These are phyloP conservation scores for Aspergillus homomorphus DNA, from an alignment of 495 filamentous ascomycete genomes.

Conservation along the genomic window DNA sequence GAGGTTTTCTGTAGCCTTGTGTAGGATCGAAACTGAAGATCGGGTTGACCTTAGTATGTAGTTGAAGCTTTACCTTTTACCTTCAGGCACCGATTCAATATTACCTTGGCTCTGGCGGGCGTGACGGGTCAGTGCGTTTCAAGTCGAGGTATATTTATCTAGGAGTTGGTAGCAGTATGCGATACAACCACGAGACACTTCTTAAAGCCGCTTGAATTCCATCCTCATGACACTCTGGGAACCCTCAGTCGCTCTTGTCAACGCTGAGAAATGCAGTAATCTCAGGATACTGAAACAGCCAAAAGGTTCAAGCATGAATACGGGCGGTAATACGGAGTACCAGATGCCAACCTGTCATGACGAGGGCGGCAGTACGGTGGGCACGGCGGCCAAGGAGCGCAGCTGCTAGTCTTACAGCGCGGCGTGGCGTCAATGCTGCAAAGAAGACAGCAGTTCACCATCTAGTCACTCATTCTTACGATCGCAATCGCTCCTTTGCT, in stretches of 20 bases:
- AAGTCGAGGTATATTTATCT: too few relatives aligned
- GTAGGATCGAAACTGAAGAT: neutral
- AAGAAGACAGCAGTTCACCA: too few relatives aligned
- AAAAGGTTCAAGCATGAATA: too few relatives aligned
- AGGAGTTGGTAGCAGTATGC: neutral
- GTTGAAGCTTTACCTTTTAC: neutral
- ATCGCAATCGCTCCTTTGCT: neutral
- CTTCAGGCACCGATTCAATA: neutral
- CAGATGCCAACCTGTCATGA: neutral
- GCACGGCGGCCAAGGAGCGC: slow-evolving; percentile 1
- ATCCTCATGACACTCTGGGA: too few relatives aligned
- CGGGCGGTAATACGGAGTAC: neutral
- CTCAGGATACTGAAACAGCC: too few relatives aligned
- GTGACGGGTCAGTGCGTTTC: neutral
- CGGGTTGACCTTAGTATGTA: too few relatives aligned
- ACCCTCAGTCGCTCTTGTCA: neutral
- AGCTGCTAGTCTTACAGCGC: neutral
- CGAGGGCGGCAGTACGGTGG: neutral
- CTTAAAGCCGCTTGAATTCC: too few relatives aligned
- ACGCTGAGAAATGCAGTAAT: neutral
- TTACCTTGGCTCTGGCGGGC: neutral
- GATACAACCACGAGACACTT: neutral
- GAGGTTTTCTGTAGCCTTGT: neutral
- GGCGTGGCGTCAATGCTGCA: neutral
- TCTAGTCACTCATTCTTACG: neutral